These are phyloP conservation scores for Mucor racemosus DNA, from an alignment of 371 early-diverging fungal species.

Conservation along the genomic window DNA sequence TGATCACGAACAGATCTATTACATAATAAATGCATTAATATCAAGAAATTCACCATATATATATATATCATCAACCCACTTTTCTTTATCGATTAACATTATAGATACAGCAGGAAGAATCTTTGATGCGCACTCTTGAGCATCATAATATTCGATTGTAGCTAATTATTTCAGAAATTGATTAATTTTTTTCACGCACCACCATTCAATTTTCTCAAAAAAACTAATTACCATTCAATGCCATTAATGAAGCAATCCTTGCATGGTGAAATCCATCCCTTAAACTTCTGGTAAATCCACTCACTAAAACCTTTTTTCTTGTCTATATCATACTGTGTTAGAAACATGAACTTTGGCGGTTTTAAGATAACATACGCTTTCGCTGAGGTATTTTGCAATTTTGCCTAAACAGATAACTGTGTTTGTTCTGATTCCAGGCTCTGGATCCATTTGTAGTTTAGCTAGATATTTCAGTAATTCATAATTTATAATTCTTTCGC, in stretches of 20 bases:
- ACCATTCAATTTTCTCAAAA: too few relatives aligned
- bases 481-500: constrained; percentile 79
- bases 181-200: background rate
- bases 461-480: constrained; percentile 86
- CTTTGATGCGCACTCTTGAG: constrained; percentile 72
- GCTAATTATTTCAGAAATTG: constrained; percentile 47
- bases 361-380: constrained; percentile 54
- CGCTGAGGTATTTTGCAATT: constrained; percentile 75
- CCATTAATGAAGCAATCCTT: constrained; percentile 87
- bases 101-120: constrained; percentile 80
- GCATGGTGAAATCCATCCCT: constrained; percentile 94
- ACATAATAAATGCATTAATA: background rate
- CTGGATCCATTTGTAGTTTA: constrained; percentile 87
- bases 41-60: too few relatives aligned
- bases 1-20: constrained; percentile 76
- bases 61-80: constrained; percentile 51
- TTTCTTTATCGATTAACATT: constrained; percentile 86
- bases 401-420: constrained; percentile 93
- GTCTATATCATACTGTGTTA: constrained; percentile 42
- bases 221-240: constrained; percentile 64
- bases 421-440: constrained; percentile 96
- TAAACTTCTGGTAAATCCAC: constrained; percentile 82
- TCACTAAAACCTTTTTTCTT: constrained; percentile 75
- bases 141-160: constrained; percentile 72
- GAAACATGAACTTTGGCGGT: too few relatives aligned